Conservation (phyloP, 257 asterid genomes). For the Ocimum tenuiflorum region DNA sequence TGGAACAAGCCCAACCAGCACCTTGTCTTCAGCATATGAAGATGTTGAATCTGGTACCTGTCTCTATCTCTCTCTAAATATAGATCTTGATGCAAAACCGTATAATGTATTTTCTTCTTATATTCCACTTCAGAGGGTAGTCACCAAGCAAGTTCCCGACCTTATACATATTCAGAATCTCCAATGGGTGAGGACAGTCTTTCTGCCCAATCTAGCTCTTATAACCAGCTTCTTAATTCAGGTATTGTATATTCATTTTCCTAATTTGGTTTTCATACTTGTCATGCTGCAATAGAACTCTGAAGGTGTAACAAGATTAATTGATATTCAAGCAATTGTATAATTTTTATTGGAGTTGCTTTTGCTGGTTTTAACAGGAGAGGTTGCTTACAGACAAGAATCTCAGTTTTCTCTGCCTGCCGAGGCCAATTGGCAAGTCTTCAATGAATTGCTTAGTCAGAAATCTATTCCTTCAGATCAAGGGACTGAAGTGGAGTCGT, state of each 20-base stretch:
- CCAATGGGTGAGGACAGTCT: slow-evolving; percentile 39
- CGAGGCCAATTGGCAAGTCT: slow-evolving; percentile 55
- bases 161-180: slow-evolving; percentile 48
- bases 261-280: slow-evolving; percentile 8
- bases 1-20: slow-evolving; percentile 79
- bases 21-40: slow-evolving; percentile 72
- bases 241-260: slow-evolving; percentile 37
- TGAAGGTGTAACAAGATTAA: background rate
- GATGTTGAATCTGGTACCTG: slow-evolving; percentile 77
- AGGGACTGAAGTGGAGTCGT: slow-evolving; percentile 29
- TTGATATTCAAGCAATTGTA: slow-evolving; percentile 4
- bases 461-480: slow-evolving; percentile 36
- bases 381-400: slow-evolving; percentile 40
- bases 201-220: slow-evolving; percentile 47
- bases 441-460: slow-evolving; percentile 31
- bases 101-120: slow-evolving; percentile 3
- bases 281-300: background rate
- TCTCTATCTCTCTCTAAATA: background rate
- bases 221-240: slow-evolving; percentile 34
- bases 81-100: background rate
- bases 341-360: slow-evolving; percentile 3
- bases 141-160: slow-evolving; percentile 52
- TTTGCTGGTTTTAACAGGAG: slow-evolving; percentile 44
- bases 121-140: slow-evolving; percentile 47
- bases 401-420: slow-evolving; percentile 33